Percentiles rank a stretch among this genome's conserved stretches.
These are phyloP conservation scores for Cornus kousa DNA, from an alignment of 148 eudicot species.

Conservation along the genomic window DNA sequence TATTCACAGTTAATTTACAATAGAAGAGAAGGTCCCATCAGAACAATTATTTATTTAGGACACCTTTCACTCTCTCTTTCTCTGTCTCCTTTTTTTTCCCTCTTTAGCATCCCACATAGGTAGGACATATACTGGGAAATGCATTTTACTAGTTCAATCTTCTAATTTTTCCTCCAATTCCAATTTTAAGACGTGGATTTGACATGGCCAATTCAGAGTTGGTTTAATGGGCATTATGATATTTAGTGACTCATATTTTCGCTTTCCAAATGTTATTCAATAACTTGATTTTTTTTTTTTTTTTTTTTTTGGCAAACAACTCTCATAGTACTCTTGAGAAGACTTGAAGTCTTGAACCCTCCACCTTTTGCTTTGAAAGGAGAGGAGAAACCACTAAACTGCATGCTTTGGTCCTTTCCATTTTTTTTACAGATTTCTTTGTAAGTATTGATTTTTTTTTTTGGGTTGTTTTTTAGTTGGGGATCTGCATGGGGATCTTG, in stretches of 20 bases:
- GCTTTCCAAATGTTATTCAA: neutral
- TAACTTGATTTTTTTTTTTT: neutral
- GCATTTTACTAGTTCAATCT: neutral
- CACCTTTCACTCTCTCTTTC: too few relatives aligned
- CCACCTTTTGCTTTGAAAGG: neutral
- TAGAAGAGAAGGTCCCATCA: too few relatives aligned
- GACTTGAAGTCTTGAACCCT: neutral
- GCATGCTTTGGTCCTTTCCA: neutral
- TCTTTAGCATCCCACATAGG: too few relatives aligned
- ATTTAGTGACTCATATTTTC: neutral
- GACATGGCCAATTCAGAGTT: too few relatives aligned
- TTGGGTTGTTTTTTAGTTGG: constrained; percentile 55
- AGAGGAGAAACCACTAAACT: too few relatives aligned
- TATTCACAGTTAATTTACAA: too few relatives aligned
- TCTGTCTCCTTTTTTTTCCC: too few relatives aligned
- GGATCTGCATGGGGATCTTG: constrained; percentile 93
- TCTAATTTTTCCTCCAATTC: too few relatives aligned
- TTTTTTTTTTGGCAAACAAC: too few relatives aligned
- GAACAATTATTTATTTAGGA: too few relatives aligned
- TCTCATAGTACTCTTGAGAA: neutral
- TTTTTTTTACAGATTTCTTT: neutral
- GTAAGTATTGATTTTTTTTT: neutral
- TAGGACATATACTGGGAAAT: neutral
- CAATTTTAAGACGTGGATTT: too few relatives aligned
- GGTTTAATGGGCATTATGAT: neutral